Evolutionary conservation across 2,329 filamentous ascomycete species (phyloP).

Genomic region (Fusarium sp.): DNA sequence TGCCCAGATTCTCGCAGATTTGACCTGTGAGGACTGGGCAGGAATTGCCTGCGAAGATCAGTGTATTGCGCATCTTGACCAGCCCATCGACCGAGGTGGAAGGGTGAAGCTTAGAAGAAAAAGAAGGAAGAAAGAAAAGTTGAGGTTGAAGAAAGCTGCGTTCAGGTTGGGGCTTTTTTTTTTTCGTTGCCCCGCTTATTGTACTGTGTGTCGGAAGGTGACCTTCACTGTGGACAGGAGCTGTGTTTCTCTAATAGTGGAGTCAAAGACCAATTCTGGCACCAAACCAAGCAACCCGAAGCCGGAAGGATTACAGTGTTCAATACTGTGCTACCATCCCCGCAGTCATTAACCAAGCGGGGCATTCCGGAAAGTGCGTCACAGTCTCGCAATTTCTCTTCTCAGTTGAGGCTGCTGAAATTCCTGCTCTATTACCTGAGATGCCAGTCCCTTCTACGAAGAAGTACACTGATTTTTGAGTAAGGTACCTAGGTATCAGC

Average conservation of each 20-base stretch:
- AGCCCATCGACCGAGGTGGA: slow-evolving; percentile 42
- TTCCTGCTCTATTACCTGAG: neutral
- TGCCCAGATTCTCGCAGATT: slow-evolving; percentile 76
- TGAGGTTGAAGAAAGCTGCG: slow-evolving; percentile 36
- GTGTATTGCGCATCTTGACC: slow-evolving; percentile 70
- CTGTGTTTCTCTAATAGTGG: slow-evolving; percentile 10
- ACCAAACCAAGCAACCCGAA: neutral
- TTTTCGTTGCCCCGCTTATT: slow-evolving; percentile 34
- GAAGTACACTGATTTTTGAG: neutral
- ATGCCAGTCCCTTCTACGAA: neutral
- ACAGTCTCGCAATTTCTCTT: slow-evolving; percentile 14
- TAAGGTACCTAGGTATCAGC: neutral
- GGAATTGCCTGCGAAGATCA: slow-evolving; percentile 76
- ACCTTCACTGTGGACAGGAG: slow-evolving; percentile 2
- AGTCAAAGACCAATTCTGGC: neutral
- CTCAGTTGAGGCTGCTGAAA: neutral
- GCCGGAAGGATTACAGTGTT: slow-evolving; percentile 20
- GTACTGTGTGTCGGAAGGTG: slow-evolving; percentile 14
- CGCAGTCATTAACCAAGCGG: slow-evolving; percentile 35
- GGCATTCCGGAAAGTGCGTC: slow-evolving; percentile 38
- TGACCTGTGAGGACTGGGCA: slow-evolving; percentile 73
- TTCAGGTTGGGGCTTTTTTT: slow-evolving; percentile 42
- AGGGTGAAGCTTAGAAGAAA: slow-evolving; percentile 41
- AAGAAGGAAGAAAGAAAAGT: slow-evolving; percentile 36
- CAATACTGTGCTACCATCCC: slow-evolving; percentile 21